Percentiles rank a stretch among this genome's conserved stretches.
Evolutionary conservation across 495 filamentous ascomycete genomes (phyloP).

Genomic region (Aspergillus coremiiformis): DNA sequence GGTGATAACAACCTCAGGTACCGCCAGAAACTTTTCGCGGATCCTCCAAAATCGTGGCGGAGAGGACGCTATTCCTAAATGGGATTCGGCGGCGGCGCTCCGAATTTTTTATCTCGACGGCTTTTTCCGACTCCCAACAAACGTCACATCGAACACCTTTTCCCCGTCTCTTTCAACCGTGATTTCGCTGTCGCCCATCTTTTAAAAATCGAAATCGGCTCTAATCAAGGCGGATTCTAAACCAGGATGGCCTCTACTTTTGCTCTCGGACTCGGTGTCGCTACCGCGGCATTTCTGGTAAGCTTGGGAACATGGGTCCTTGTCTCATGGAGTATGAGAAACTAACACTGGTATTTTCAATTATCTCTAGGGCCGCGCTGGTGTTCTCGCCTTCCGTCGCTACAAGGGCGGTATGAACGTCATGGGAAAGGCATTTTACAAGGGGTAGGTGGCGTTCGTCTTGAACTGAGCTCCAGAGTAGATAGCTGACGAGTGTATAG

Average conservation of each 20-base stretch:
- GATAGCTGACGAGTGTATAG: conserved; percentile 22
- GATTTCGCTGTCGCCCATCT: neutral
- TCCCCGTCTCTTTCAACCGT: neutral
- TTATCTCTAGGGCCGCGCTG: conserved; percentile 69
- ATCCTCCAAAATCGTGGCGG: neutral
- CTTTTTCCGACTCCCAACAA: conserved; percentile 5
- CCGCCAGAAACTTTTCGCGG: conserved; percentile 1
- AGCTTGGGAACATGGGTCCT: conserved; percentile 14
- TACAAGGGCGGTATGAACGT: conserved; percentile 68
- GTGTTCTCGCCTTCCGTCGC: conserved; percentile 76
- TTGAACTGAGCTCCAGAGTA: neutral
- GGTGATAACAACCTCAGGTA: neutral
- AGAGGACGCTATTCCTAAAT: conserved; percentile 16
- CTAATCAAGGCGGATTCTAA: conserved; percentile 1
- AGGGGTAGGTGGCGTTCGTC: conserved; percentile 47
- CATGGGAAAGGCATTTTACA: conserved; percentile 89
- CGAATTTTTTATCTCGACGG: conserved; percentile 24
- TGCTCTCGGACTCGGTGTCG: conserved; percentile 71
- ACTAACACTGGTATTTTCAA: conserved; percentile 11
- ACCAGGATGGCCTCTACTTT: conserved; percentile 65
- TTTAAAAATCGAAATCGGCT: neutral
- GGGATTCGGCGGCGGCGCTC: conserved; percentile 15
- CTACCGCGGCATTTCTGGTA: conserved; percentile 71
- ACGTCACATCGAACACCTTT: conserved; percentile 7
- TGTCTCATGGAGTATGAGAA: neutral